Base-by-base conservation (phyloP, 768 basidiomycete genomes). In the Trametes cubensis region DNA sequence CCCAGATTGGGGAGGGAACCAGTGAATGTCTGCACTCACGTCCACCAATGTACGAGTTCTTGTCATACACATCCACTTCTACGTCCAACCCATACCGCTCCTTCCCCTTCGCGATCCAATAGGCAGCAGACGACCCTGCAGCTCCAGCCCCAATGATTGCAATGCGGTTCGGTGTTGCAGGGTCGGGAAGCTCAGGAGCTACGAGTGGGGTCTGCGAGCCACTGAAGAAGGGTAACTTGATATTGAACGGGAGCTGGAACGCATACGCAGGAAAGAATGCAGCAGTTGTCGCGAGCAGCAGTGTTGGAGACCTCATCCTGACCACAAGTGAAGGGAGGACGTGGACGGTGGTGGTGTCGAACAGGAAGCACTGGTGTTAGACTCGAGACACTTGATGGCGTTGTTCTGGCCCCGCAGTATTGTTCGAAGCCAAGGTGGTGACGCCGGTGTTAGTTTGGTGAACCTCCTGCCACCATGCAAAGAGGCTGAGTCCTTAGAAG, bases 131-230 rank as follows among this genome's bases (percentile, higher is more conserved):
- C 17, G 84, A 85, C 10, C 95, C 95, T 11, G 81, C 92, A 15
- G 95, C 94, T 26, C 95, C 95, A 0, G 95, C 94, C 18, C 95
- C 95, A 56, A 97, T 84, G 69, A 97, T 86, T 8, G 94, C 95
- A 67, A 97, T 81, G 49, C 87, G 77, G 47, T 86, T 83, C 0
- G 78, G 52, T 7, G 61, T 30, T 53, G 58, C 47, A 4, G 15
- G 50, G 8, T 54, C 57, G 2, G 65, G 51, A 7, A 50, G 46
- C 17, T 58, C 41, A 40, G 58, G 58, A 13, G 48, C 26, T 5
- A 14, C 30, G 26, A 66, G 58, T 4, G 65, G 52, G 7, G 46
- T 28, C 28, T 68, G 62, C 13, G 55, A 44, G 17, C 41, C 25
- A 20, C 55, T 42, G 11, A 60, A 50, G 52, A 66, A 58, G 61